Base-by-base conservation (phyloP, 495 filamentous ascomycete genomes). In the Lineolata rhizophorae region DNA sequence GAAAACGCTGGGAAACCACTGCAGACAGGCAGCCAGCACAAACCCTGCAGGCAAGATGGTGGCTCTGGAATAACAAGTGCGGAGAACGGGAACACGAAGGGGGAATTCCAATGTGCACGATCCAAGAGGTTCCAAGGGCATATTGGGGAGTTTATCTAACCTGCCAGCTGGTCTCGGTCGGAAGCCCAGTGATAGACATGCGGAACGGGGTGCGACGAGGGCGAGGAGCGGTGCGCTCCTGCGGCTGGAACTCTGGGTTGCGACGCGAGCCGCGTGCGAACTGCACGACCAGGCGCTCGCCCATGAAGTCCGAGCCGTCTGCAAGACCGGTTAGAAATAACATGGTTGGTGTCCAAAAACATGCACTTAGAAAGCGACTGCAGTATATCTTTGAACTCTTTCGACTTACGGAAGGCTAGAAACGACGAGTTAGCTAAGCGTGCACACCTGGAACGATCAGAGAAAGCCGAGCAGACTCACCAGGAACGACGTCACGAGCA, bases 91-190 rank as follows among this genome's bases (percentile, higher is more conserved):
- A 25, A 25, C 6, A 25, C 22, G 6, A 25, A n/a, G 22, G 6
- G 6, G 6, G n/a, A 25, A 25, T 6, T n/a, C 6, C 22, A 6
- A 25, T 6, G n/a, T 25, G 6, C 22, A 25, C 6, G 22, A 25
- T 6, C 22, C 22, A 25, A 25, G 22, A n/a, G 22, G n/a, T n/a
- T n/a, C n/a, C n/a, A n/a, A n/a, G n/a, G n/a, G n/a, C n/a, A n/a
- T n/a, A n/a, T n/a, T 9, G 15, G 28, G 30, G 30, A 32, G 35
- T 26, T n/a, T 37, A 73, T 78, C 87, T 90, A 77, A 97, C 87
- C 87, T 97, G 87, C 87, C 87, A 97, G 69, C 83, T 93, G 63
- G 90, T 95, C 64, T 95, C 90, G 56, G 65, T 65, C 47, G 85
- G 84, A 58, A 97, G 83, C 60, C 83, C 84, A 65, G 78, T 77